These are phyloP conservation scores for Penicillium janthinellum DNA, from an alignment of 2,329 filamentous ascomycete species.

Conservation along the genomic window DNA sequence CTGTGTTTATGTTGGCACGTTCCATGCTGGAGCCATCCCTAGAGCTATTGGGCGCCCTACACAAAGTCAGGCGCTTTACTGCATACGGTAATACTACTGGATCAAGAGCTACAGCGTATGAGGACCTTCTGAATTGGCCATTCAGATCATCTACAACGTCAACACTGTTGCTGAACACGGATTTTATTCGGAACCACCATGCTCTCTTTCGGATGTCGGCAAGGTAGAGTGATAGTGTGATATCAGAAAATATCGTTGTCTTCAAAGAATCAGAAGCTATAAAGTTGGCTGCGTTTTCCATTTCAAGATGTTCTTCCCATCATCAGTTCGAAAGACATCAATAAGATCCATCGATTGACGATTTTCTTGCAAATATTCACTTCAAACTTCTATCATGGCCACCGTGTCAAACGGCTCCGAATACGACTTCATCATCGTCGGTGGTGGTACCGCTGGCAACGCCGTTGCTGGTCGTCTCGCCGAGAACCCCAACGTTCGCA, in stretches of 20 bases:
- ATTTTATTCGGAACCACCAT: not conserved
- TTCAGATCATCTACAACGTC: not conserved
- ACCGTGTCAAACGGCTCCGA: constrained; percentile 1
- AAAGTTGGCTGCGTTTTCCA: not conserved
- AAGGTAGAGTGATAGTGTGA: not conserved
- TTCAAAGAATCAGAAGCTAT: not conserved
- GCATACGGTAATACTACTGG: not conserved
- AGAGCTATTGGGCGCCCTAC: not conserved
- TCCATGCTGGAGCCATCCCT: not conserved
- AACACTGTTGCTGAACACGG: not conserved
- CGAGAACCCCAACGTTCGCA: constrained; percentile 50
- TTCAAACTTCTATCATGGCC: not conserved
- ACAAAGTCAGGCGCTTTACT: not conserved
- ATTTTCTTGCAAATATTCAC: not conserved
- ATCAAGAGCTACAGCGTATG: not conserved
- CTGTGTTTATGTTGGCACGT: not conserved
- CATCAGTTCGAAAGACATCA: not conserved
- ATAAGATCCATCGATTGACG: not conserved
- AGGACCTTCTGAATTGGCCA: not conserved
- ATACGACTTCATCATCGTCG: constrained; percentile 36
- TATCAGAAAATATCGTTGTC: not conserved
- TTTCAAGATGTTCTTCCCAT: not conserved
- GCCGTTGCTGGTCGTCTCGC: constrained; percentile 55
- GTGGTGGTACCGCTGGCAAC: constrained; percentile 42
- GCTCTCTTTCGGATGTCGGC: not conserved